Evolutionary conservation across 352 stramenopile species (phyloP).

Genomic region (Globisporangium barbulae): DNA sequence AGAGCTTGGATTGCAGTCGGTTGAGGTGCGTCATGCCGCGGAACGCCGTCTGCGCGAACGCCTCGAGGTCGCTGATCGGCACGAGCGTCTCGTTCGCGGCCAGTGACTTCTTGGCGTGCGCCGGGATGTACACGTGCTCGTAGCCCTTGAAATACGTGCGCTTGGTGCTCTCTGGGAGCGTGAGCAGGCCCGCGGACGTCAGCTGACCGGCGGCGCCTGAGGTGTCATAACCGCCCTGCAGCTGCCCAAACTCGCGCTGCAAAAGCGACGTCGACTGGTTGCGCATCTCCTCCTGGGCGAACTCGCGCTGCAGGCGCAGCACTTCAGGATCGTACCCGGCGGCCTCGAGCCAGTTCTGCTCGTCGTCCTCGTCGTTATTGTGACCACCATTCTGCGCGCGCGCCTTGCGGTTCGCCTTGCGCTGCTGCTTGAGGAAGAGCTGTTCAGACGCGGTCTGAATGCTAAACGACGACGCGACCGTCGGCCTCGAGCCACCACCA

Average conservation of each 20-base stretch:
- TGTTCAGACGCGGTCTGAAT: constrained; percentile 68
- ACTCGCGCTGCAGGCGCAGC: constrained; percentile 64
- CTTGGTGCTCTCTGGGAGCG: constrained; percentile 58
- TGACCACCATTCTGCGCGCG: constrained; percentile 14
- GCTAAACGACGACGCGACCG: constrained; percentile 43
- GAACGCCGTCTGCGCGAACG: constrained; percentile 77
- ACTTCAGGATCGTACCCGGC: constrained; percentile 80
- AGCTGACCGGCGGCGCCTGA: constrained; percentile 60
- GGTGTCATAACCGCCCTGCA: constrained; percentile 75
- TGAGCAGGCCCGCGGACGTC: constrained; percentile 43
- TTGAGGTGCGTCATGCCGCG: constrained; percentile 90
- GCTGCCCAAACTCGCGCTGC: constrained; percentile 66
- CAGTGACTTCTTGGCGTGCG: constrained; percentile 60
- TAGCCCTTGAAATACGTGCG: constrained; percentile 80
- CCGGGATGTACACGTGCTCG: constrained; percentile 81
- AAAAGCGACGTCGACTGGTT: constrained; percentile 66
- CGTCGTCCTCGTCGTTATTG: constrained; percentile 29
- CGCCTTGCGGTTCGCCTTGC: constrained; percentile 44
- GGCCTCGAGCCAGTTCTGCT: constrained; percentile 70
- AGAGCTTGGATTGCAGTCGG: constrained; percentile 97
- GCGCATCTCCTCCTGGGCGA: constrained; percentile 58
- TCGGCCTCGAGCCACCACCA: constrained; percentile 16
- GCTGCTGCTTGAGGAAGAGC: constrained; percentile 55
- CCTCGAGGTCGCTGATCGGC: constrained; percentile 58
- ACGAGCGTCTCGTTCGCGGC: constrained; percentile 56